Base-by-base conservation (phyloP, 2,329 filamentous ascomycete genomes). In the Pyricularia pennisetigena region DNA sequence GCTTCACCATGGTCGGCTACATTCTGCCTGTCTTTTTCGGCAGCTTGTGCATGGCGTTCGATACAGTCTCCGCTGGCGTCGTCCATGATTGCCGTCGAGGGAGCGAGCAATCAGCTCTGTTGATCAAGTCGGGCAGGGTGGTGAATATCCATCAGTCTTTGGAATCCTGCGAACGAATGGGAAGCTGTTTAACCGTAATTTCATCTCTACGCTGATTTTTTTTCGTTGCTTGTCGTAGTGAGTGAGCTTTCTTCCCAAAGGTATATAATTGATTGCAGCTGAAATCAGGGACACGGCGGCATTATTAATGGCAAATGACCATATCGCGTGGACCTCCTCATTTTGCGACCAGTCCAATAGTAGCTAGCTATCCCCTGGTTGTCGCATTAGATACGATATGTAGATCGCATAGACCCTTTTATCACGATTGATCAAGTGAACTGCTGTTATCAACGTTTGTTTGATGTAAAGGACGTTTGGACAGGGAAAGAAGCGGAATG, bases 21-120 rank as follows among this genome's bases (percentile, higher is more conserved):
- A 49, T 16, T 49, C 41, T 49, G 41, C 41, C 41, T 72, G 63
- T 77, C 73, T 7, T 75, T 72, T 65, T 78, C 75, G 63, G 77
- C 73, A 59, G 69, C 71, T 23, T 69, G 65, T 9, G 68, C 69
- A 68, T 75, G 72, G 3, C 72, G 68, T 7, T 72, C 69, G 67
- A 76, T 70, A n/a, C 66, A 67, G 28, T 76, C 74, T 35, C 72
- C 73, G 67, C 72, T 71, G 49, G 72, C 72, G 68, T 74, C 74
- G 70, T 75, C 73, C 74, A 76, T 76, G 32, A 70, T 71, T 71
- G n/a, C 28, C 10, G 28, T 7, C 3, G 63, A n/a, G 41, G 2
- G n/a, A n/a, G n/a, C n/a, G n/a, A n/a, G 41, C 16, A n/a, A 49
- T 49, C 41, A 49, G 41, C 20, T 6, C 41, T n/a, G 41, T n/a